These are phyloP conservation scores for Alternaria metachromatica DNA, from an alignment of 2,329 filamentous ascomycete species.

Conservation along the genomic window DNA sequence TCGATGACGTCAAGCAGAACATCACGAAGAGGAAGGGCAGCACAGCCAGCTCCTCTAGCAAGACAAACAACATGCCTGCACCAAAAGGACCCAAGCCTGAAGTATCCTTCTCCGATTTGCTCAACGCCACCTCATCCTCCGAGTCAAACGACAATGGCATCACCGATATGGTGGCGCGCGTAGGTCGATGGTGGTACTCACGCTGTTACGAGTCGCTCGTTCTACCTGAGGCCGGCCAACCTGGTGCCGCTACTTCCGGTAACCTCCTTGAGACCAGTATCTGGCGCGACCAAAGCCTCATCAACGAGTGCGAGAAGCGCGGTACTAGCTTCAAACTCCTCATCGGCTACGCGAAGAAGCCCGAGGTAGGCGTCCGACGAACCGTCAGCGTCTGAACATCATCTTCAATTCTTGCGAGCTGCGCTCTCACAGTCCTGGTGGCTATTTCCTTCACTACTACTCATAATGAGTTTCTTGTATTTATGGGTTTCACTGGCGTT, in stretches of 20 bases:
- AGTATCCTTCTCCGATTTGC: slow-evolving; percentile 47
- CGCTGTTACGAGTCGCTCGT: slow-evolving; percentile 83
- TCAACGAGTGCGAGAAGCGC: slow-evolving; percentile 85
- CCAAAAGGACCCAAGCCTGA: slow-evolving; percentile 37
- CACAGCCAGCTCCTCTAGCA: slow-evolving; percentile 32
- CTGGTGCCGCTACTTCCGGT: slow-evolving; percentile 42
- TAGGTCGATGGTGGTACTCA: slow-evolving; percentile 96
- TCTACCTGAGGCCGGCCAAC: slow-evolving; percentile 44
- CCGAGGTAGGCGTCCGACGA: slow-evolving; percentile 56
- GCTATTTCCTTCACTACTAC: slow-evolving; percentile 13
- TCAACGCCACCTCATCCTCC: slow-evolving; percentile 39
- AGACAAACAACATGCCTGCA: slow-evolving; percentile 17
- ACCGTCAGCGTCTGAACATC: slow-evolving; percentile 56
- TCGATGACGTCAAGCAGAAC: slow-evolving; percentile 31
- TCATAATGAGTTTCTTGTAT: slow-evolving; percentile 20
- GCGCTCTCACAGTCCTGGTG: slow-evolving; percentile 41
- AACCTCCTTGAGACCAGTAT: slow-evolving; percentile 66
- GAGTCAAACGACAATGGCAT: slow-evolving; percentile 77
- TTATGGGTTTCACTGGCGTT: slow-evolving; percentile 15
- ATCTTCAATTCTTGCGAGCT: slow-evolving; percentile 34
- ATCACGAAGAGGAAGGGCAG: slow-evolving; percentile 38
- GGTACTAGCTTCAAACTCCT: slow-evolving; percentile 88
- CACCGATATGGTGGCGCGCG: slow-evolving; percentile 87
- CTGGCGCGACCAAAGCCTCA: slow-evolving; percentile 76
- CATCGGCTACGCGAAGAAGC: slow-evolving; percentile 89